Percentiles rank a stretch among this genome's conserved stretches.
These are phyloP conservation scores for Fusarium camptoceras DNA, from an alignment of 2,329 filamentous ascomycete genomes.

Conservation along the genomic window DNA sequence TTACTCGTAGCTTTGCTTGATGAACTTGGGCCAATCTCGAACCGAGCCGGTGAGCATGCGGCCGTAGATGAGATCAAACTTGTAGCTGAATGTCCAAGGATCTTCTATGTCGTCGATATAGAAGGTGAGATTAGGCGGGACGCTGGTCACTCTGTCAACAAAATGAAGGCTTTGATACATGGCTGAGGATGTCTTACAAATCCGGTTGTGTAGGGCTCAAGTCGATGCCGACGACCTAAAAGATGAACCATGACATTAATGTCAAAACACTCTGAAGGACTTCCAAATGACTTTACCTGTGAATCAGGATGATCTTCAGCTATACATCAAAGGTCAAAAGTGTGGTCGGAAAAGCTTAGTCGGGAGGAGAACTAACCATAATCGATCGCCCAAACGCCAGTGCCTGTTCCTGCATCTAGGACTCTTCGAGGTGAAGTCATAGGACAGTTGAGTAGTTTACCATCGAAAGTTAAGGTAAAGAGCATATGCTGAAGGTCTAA, in stretches of 20 bases:
- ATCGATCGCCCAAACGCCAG: slow-evolving; percentile 60
- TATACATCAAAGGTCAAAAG: background rate
- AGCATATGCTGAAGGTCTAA: slow-evolving; percentile 54
- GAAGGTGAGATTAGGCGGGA: slow-evolving; percentile 63
- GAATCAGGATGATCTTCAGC: slow-evolving; percentile 50
- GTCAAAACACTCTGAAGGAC: background rate
- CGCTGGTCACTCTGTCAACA: slow-evolving; percentile 42
- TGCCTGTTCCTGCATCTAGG: slow-evolving; percentile 62
- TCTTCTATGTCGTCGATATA: slow-evolving; percentile 58
- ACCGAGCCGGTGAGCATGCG: slow-evolving; percentile 55
- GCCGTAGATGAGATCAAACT: slow-evolving; percentile 58
- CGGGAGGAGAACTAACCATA: slow-evolving; percentile 36
- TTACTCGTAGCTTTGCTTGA: slow-evolving; percentile 52
- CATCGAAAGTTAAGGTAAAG: slow-evolving; percentile 49
- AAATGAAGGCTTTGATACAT: background rate
- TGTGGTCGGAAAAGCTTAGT: rapidly evolving
- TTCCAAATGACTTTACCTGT: slow-evolving; percentile 22
- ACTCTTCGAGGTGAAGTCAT: slow-evolving; percentile 45
- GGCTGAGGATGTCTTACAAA: slow-evolving; percentile 44
- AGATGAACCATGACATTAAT: background rate
- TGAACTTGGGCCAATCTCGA: slow-evolving; percentile 51
- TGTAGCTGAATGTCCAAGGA: slow-evolving; percentile 53
- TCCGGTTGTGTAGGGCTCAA: slow-evolving; percentile 56
- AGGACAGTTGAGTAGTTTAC: slow-evolving; percentile 48
- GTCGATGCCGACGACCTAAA: slow-evolving; percentile 54